phyloP scores from a whole-genome alignment of 768 basidiomycete species.

The Cystofilobasidium bisporidii region DNA sequence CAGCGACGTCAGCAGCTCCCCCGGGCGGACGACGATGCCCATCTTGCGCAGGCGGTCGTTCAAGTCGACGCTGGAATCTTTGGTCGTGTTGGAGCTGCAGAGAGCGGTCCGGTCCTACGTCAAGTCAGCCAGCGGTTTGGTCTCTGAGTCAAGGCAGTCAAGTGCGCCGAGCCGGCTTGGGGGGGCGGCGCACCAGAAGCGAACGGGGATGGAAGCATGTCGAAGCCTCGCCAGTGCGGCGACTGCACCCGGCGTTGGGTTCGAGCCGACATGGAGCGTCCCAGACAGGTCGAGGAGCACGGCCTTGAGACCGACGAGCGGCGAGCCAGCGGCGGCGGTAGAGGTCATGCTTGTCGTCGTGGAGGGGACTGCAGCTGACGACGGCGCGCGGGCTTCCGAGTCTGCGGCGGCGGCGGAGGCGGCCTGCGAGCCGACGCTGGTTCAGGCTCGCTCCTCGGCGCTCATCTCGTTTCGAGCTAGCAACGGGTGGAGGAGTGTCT shows the following conservation, averaged over 20 bases:
- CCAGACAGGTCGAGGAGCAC: conserved; percentile 61
- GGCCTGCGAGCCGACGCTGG: too few species aligned
- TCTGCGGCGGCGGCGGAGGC: too few species aligned
- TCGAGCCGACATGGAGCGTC: conserved; percentile 52
- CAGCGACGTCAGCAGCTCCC: conserved; percentile 57
- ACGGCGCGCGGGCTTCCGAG: too few species aligned
- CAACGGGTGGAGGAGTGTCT: too few species aligned
- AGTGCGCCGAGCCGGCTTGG: too few species aligned
- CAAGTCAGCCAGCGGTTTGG: background rate
- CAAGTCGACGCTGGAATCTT: conserved; percentile 50
- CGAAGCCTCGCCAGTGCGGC: conserved; percentile 43
- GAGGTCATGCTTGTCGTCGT: too few species aligned
- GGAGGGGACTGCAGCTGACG: too few species aligned
- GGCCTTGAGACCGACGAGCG: conserved; percentile 33
- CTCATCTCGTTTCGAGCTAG: too few species aligned
- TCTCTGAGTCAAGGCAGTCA: background rate
- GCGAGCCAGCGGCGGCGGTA: background rate
- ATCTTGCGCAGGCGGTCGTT: conserved; percentile 45
- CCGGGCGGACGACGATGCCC: conserved; percentile 46
- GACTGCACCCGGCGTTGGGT: conserved; percentile 48
- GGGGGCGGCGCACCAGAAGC: conserved; percentile 41
- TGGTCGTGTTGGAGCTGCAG: conserved; percentile 59
- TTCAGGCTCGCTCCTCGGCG: too few species aligned
- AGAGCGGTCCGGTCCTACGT: too few species aligned
- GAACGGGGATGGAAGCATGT: conserved; percentile 38